A percentile compares a stretch with the other conserved stretches of the same genome.
Conservation (phyloP, 2,329 filamentous ascomycete genomes). For the Diaporthe caulivora region DNA sequence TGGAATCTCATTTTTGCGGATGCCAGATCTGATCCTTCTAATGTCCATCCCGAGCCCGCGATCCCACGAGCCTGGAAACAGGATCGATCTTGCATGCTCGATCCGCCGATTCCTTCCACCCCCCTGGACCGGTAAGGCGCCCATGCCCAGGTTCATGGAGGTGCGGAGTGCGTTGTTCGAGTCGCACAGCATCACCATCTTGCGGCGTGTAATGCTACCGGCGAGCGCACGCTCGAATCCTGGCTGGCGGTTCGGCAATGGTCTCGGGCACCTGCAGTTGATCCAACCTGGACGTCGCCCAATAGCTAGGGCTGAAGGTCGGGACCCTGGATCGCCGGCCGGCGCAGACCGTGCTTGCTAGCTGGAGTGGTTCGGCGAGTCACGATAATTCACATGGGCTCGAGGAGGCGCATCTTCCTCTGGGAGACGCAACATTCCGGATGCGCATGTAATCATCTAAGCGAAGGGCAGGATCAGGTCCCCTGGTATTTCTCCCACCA, state of each 20-base stretch:
- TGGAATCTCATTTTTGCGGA: neutral
- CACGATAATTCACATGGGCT: conserved; percentile 12
- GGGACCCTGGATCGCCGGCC: conserved; percentile 26
- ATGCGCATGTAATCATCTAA: neutral
- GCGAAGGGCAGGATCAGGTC: neutral
- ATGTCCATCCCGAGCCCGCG: neutral
- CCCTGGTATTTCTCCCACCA: neutral
- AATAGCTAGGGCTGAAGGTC: neutral
- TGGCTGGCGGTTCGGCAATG: conserved; percentile 16
- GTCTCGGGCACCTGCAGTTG: conserved; percentile 29
- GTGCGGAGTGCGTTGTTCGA: neutral
- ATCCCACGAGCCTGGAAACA: conserved; percentile 14
- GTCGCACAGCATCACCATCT: conserved; percentile 14
- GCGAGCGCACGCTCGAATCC: neutral
- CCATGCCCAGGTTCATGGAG: neutral
- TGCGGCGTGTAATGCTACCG: conserved; percentile 5
- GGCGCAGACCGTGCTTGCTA: conserved; percentile 17
- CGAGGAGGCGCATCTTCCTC: neutral
- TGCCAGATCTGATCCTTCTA: neutral
- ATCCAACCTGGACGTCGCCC: neutral
- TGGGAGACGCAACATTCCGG: neutral
- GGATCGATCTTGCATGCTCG: conserved; percentile 20
- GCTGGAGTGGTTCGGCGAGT: neutral
- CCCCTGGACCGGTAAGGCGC: neutral
- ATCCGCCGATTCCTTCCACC: conserved; percentile 8